Evolutionary conservation across 768 basidiomycete species (phyloP).

Genomic region (Candolleomyces aberdarensis): DNA sequence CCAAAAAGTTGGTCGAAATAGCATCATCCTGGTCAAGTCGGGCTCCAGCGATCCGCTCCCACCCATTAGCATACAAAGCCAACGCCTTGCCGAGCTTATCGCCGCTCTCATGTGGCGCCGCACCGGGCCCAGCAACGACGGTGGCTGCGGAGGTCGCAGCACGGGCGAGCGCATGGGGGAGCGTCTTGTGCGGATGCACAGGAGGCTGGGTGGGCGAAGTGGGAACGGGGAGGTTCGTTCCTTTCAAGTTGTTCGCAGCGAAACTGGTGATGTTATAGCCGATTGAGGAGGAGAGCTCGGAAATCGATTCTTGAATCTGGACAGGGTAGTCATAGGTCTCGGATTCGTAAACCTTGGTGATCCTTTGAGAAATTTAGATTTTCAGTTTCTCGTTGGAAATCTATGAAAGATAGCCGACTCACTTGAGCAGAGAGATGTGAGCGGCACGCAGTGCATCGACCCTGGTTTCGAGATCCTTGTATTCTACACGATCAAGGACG

Average conservation of each 20-base stretch:
- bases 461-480: constrained; percentile 91
- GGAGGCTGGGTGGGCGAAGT: constrained; percentile 50
- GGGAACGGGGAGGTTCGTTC: constrained; percentile 81
- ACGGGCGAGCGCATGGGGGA: constrained; percentile 90
- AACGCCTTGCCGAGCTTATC: constrained; percentile 79
- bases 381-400: not conserved
- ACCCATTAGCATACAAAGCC: constrained; percentile 73
- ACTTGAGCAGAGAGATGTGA: constrained; percentile 79
- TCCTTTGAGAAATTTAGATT: constrained; percentile 39
- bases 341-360: constrained; percentile 83
- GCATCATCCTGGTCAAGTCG: constrained; percentile 76
- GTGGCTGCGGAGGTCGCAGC: constrained; percentile 64
- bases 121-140: constrained; percentile 40
- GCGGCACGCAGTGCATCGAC: constrained; percentile 88
- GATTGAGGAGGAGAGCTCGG: constrained; percentile 69
- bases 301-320: constrained; percentile 79
- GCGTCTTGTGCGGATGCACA: constrained; percentile 83
- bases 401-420: constrained; percentile 19
- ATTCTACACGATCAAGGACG: constrained; percentile 54
- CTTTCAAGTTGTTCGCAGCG: constrained; percentile 85
- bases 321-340: constrained; percentile 90
- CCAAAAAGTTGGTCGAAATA: constrained; percentile 65
- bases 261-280: constrained; percentile 77
- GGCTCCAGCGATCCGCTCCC: constrained; percentile 79
- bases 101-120: constrained; percentile 33